These are phyloP conservation scores for Hawksworthiomyces lignivorus DNA, from an alignment of 2,329 filamentous ascomycete genomes.

Conservation along the genomic window DNA sequence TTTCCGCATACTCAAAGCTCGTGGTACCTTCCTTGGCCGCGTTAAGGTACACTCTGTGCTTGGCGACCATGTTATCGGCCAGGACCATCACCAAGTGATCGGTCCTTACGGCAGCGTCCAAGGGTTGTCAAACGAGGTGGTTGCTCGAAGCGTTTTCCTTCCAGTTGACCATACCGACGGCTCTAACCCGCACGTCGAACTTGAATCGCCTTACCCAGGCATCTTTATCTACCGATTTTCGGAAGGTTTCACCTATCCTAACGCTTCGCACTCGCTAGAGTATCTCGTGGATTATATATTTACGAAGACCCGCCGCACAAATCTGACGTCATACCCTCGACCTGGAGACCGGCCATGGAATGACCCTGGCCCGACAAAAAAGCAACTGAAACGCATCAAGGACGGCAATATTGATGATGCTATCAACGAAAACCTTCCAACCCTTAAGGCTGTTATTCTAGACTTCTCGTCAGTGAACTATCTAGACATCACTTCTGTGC, in stretches of 20 bases:
- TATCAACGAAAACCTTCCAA: slow-evolving; percentile 20
- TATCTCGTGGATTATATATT: slow-evolving; percentile 64
- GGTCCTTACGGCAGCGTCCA: slow-evolving; percentile 49
- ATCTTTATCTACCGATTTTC: slow-evolving; percentile 94
- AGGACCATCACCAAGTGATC: slow-evolving; percentile 39
- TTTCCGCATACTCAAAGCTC: slow-evolving; percentile 75
- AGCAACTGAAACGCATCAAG: slow-evolving; percentile 22
- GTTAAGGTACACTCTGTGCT: slow-evolving; percentile 79
- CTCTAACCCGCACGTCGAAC: slow-evolving; percentile 73
- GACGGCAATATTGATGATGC: slow-evolving; percentile 15
- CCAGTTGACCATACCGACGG: slow-evolving; percentile 84
- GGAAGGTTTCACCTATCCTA: slow-evolving; percentile 94
- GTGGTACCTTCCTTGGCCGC: slow-evolving; percentile 74
- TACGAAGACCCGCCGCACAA: slow-evolving; percentile 66
- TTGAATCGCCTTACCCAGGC: slow-evolving; percentile 80
- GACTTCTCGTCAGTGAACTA: slow-evolving; percentile 51
- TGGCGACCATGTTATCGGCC: slow-evolving; percentile 63
- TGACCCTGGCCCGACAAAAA: slow-evolving; percentile 66
- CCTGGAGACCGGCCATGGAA: slow-evolving; percentile 89
- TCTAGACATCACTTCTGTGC: slow-evolving; percentile 50
- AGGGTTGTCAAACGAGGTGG: slow-evolving; percentile 34
- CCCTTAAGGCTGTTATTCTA: slow-evolving; percentile 42
- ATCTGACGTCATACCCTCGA: slow-evolving; percentile 54
- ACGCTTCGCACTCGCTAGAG: slow-evolving; percentile 82
- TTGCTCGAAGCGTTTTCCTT: slow-evolving; percentile 72